Evolutionary conservation across 352 stramenopile genomes (phyloP).

Genomic region (Phytopythium kandeliae): DNA sequence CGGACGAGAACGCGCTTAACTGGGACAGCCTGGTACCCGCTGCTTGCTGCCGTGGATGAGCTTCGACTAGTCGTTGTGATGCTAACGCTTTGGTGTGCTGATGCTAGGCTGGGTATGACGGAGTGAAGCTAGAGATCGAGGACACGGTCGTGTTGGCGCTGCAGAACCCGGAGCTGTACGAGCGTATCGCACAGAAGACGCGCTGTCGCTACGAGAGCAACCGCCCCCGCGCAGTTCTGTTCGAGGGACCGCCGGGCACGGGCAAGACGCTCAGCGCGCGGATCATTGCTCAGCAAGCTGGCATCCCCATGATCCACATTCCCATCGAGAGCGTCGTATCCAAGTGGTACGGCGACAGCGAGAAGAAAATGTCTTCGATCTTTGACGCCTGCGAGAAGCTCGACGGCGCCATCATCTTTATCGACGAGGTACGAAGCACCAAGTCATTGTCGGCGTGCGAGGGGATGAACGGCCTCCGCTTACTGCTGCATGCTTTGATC

Average conservation of each 20-base stretch:
- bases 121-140: slow-evolving; percentile 90
- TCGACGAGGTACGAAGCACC: slow-evolving; percentile 76
- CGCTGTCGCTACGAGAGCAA: slow-evolving; percentile 88
- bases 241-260: slow-evolving; percentile 92
- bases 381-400: slow-evolving; percentile 93
- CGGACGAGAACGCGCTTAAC: slow-evolving; percentile 54
- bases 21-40: slow-evolving; percentile 74
- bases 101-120: slow-evolving; percentile 81
- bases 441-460: neutral
- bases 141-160: slow-evolving; percentile 90
- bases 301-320: slow-evolving; percentile 92
- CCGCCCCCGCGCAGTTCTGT: slow-evolving; percentile 85
- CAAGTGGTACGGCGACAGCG: slow-evolving; percentile 94
- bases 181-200: slow-evolving; percentile 87
- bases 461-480: neutral
- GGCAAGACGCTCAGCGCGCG: slow-evolving; percentile 92
- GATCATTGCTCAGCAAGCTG: slow-evolving; percentile 91
- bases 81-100: neutral
- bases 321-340: slow-evolving; percentile 92
- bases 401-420: slow-evolving; percentile 92
- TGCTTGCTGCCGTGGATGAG: neutral
- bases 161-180: slow-evolving; percentile 89
- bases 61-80: neutral
- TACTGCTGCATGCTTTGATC: neutral
- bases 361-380: slow-evolving; percentile 93